Evolutionary conservation across 1,284 basidiomycete species (phyloP).

Genomic region (Ceratobasidium theobromae): DNA sequence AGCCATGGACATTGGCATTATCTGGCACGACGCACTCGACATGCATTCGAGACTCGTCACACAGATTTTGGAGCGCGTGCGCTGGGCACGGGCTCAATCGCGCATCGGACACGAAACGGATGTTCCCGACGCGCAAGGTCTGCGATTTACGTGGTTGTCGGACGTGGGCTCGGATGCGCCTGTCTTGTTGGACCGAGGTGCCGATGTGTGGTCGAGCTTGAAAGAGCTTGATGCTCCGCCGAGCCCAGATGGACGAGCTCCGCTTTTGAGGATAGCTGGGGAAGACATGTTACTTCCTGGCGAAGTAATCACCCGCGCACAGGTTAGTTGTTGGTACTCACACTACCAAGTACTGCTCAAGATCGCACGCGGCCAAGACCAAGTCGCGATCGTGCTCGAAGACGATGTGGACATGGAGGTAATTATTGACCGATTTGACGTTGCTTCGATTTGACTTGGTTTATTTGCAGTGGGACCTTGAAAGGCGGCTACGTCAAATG

Average conservation of each 20-base stretch:
- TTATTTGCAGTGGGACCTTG: slow-evolving; percentile 64
- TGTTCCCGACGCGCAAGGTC: slow-evolving; percentile 16
- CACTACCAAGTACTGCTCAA: slow-evolving; percentile 57
- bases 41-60: slow-evolving; percentile 19
- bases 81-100: slow-evolving; percentile 28
- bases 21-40: slow-evolving; percentile 37
- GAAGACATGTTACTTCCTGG: slow-evolving; percentile 3
- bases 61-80: slow-evolving; percentile 34
- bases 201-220: slow-evolving; percentile 16
- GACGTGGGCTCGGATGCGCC: slow-evolving; percentile 18
- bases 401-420: slow-evolving; percentile 64
- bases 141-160: slow-evolving; percentile 16
- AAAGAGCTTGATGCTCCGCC: slow-evolving; percentile 1
- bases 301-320: slow-evolving; percentile 51
- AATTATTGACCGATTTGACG: background rate
- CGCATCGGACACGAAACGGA: slow-evolving; percentile 25
- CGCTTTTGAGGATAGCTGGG: slow-evolving; percentile 26
- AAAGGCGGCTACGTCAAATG: slow-evolving; percentile 50
- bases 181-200: slow-evolving; percentile 4
- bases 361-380: slow-evolving; percentile 41
- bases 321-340: slow-evolving; percentile 74
- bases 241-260: slow-evolving; percentile 24
- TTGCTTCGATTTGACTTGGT: background rate
- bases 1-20: slow-evolving; percentile 36
- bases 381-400: slow-evolving; percentile 62